Percentiles rank a stretch among this genome's conserved stretches.
phyloP scores from a whole-genome alignment of 352 stramenopile species.

The Phytophthora citricola region DNA sequence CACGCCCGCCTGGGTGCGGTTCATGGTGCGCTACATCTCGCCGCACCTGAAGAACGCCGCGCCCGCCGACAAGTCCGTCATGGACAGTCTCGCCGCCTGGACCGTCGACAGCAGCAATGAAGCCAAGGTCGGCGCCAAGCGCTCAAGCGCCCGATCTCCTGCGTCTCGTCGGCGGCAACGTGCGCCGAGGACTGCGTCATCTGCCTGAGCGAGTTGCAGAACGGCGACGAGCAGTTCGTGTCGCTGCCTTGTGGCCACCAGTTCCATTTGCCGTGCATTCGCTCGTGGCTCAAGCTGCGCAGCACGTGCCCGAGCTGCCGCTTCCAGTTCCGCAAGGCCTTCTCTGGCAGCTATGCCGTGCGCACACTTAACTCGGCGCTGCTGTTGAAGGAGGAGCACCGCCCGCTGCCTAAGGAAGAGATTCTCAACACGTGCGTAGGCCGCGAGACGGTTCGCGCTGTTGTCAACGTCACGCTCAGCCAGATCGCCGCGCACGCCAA shows the following conservation, averaged over 20 bases:
- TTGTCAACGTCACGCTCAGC: slow-evolving; percentile 85
- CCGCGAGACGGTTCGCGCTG: slow-evolving; percentile 66
- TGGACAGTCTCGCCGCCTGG: slow-evolving; percentile 56
- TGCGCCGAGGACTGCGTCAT: slow-evolving; percentile 79
- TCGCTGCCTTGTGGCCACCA: slow-evolving; percentile 92
- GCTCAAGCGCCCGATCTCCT: slow-evolving; percentile 38
- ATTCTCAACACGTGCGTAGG: slow-evolving; percentile 66
- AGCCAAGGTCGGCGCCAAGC: background rate
- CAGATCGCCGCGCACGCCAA: slow-evolving; percentile 62
- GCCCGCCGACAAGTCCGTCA: slow-evolving; percentile 72
- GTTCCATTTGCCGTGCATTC: slow-evolving; percentile 94
- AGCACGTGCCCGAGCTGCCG: slow-evolving; percentile 95
- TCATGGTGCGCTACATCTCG: slow-evolving; percentile 89
- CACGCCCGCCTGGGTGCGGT: slow-evolving; percentile 82
- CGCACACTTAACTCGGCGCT: slow-evolving; percentile 83
- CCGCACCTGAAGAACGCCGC: slow-evolving; percentile 85
- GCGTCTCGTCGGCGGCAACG: slow-evolving; percentile 22
- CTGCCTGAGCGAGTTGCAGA: slow-evolving; percentile 88
- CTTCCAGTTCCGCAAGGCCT: slow-evolving; percentile 89
- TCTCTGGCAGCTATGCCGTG: slow-evolving; percentile 80
- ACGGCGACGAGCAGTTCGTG: slow-evolving; percentile 66
- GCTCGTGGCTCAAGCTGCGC: slow-evolving; percentile 93
- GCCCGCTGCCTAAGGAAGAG: slow-evolving; percentile 55
- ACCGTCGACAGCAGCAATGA: slow-evolving; percentile 11
- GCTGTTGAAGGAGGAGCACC: slow-evolving; percentile 71